These are phyloP conservation scores for Nakazawaea wickerhamii DNA, from an alignment of 805 yeast genomes.

Conservation along the genomic window DNA sequence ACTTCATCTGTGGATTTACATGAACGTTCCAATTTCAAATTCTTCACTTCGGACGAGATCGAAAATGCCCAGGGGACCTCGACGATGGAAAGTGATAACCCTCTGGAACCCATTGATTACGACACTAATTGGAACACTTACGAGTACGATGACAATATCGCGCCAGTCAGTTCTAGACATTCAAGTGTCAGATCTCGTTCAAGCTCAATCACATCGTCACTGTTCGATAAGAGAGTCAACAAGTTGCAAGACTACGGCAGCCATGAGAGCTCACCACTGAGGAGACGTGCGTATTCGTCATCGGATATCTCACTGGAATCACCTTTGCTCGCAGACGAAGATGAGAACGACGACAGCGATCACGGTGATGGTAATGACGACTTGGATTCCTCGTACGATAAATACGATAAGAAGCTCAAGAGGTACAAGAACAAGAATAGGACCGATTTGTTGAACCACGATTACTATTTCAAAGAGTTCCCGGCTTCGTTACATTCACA, in stretches of 20 bases:
- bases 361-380: conserved; percentile 23
- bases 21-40: conserved; percentile 53
- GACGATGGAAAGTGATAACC: conserved; percentile 41
- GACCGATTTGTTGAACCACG: conserved; percentile 30
- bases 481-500: conserved; percentile 51
- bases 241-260: conserved; percentile 11
- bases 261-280: conserved; percentile 12
- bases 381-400: conserved; percentile 13
- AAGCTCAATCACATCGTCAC: conserved; percentile 12
- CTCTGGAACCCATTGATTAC: conserved; percentile 53
- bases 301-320: conserved; percentile 17
- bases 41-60: conserved; percentile 79
- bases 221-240: conserved; percentile 8
- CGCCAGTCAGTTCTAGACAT: background rate
- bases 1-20: conserved; percentile 31
- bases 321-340: conserved; percentile 16
- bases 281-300: conserved; percentile 11
- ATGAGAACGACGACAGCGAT: conserved; percentile 18
- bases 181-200: conserved; percentile 2
- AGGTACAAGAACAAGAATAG: conserved; percentile 13
- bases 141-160: conserved; percentile 34
- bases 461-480: conserved; percentile 35
- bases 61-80: conserved; percentile 87
- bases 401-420: conserved; percentile 1
- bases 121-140: conserved; percentile 71